phyloP scores from a whole-genome alignment of 2,329 filamentous ascomycete species.

The Xylariaceae sp. region DNA sequence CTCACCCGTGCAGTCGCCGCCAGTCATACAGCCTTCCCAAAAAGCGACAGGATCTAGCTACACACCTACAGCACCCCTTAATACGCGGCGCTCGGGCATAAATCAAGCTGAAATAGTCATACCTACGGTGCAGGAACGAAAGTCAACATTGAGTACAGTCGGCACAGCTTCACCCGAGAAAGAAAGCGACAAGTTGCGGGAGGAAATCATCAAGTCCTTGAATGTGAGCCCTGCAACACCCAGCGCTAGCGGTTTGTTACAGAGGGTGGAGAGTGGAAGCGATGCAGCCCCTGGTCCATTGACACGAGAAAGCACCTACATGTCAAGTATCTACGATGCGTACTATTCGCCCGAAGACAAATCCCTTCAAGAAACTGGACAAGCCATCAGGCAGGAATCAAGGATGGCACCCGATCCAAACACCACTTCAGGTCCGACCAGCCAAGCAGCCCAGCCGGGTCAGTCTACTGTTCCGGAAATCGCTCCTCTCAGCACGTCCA shows the following conservation, averaged over 20 bases:
- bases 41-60: slow-evolving; percentile 26
- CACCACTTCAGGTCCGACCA: too few relatives aligned
- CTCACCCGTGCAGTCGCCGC: slow-evolving; percentile 12
- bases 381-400: slow-evolving; percentile 22
- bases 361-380: slow-evolving; percentile 22
- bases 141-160: slow-evolving; percentile 43
- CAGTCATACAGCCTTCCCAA: slow-evolving; percentile 14
- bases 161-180: slow-evolving; percentile 52
- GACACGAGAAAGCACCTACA: slow-evolving; percentile 56
- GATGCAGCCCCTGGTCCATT: slow-evolving; percentile 12
- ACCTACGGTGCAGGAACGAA: slow-evolving; percentile 34
- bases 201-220: slow-evolving; percentile 71
- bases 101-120: slow-evolving; percentile 31
- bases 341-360: slow-evolving; percentile 45
- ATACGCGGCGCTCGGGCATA: slow-evolving; percentile 34
- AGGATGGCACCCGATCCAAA: not conserved
- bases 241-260: slow-evolving; percentile 10
- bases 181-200: slow-evolving; percentile 66
- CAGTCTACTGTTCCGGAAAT: not conserved
- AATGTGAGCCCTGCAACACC: slow-evolving; percentile 40
- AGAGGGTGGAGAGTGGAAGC: slow-evolving; percentile 5
- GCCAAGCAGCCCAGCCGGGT: not conserved
- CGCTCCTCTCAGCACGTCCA: slow-evolving; percentile 15
- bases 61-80: slow-evolving; percentile 41
- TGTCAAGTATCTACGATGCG: slow-evolving; percentile 63